Conservation (phyloP, 2,329 filamentous ascomycete species). For the Rosellinia necatrix region DNA sequence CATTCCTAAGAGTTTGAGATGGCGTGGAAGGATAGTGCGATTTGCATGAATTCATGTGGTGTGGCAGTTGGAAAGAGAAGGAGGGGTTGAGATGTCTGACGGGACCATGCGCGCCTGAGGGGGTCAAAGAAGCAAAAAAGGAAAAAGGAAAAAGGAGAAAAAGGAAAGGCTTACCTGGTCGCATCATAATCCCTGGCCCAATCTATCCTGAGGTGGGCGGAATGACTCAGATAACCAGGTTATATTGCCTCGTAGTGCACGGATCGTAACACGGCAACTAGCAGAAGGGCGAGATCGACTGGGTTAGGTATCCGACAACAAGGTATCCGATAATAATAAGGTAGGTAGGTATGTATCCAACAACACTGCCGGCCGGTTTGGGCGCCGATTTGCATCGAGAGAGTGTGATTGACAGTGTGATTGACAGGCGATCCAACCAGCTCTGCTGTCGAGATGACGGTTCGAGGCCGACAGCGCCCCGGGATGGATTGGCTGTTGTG, state of each 20-base stretch:
- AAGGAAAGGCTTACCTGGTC: slow-evolving; percentile 19
- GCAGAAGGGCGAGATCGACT: too few relatives aligned
- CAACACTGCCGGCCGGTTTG: slow-evolving; percentile 1
- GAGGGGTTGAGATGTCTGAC: neutral
- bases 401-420: too few relatives aligned
- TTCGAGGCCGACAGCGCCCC: neutral
- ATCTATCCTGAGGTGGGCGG: neutral
- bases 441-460: neutral
- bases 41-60: slow-evolving; percentile 20
- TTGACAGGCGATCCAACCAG: slow-evolving; percentile 9
- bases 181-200: slow-evolving; percentile 21
- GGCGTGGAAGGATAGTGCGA: slow-evolving; percentile 12
- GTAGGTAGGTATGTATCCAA: slow-evolving; percentile 2
- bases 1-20: slow-evolving; percentile 29
- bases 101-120: neutral
- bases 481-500: slow-evolving; percentile 7
- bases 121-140: neutral
- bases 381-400: slow-evolving; percentile 1
- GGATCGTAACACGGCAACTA: too few relatives aligned
- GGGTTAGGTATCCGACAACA: too few relatives aligned
- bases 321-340: too few relatives aligned
- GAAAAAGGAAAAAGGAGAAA: neutral
- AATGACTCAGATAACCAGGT: too few relatives aligned
- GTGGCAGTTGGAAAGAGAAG: slow-evolving; percentile 1
- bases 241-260: too few relatives aligned